Percentiles rank a stretch among this genome's conserved stretches.
Evolutionary conservation across 768 basidiomycete genomes (phyloP).

Genomic region (Auricularia sp.): DNA sequence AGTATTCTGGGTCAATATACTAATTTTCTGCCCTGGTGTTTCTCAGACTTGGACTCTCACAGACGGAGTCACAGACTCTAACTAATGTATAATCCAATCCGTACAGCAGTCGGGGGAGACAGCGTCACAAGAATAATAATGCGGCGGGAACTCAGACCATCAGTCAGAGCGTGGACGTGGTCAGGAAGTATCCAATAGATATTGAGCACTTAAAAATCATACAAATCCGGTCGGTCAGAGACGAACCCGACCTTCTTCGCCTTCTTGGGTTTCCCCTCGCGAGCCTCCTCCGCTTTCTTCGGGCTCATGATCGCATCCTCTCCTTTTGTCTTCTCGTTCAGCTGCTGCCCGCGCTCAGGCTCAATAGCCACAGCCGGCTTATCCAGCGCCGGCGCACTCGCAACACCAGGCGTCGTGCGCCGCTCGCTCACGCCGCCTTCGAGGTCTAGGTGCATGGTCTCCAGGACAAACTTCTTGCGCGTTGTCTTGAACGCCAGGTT

Average conservation of each 20-base stretch:
- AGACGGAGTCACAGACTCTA: too few relatives aligned
- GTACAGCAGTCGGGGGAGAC: too few relatives aligned
- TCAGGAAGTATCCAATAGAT: too few relatives aligned
- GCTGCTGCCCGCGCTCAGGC: slow-evolving; percentile 7
- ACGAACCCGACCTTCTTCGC: slow-evolving; percentile 61
- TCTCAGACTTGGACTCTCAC: too few relatives aligned
- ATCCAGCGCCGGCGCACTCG: slow-evolving; percentile 8
- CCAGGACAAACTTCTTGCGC: slow-evolving; percentile 76
- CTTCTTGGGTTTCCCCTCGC: slow-evolving; percentile 32
- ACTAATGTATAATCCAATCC: too few relatives aligned
- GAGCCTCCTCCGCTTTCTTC: slow-evolving; percentile 7
- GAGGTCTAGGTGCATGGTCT: slow-evolving; percentile 81
- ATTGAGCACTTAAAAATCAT: slow-evolving; percentile 44
- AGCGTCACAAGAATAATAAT: too few relatives aligned
- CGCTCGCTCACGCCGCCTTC: slow-evolving; percentile 79
- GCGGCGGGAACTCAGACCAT: too few relatives aligned
- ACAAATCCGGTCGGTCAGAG: slow-evolving; percentile 58
- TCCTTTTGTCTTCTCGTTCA: slow-evolving; percentile 7
- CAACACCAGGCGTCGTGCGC: slow-evolving; percentile 40
- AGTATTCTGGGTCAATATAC: too few relatives aligned
- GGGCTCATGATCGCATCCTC: slow-evolving; percentile 7
- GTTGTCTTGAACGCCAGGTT: slow-evolving; percentile 93
- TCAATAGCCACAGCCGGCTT: slow-evolving; percentile 20
- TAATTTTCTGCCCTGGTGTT: too few relatives aligned
- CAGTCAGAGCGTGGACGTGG: too few relatives aligned